Conservation (phyloP, 768 basidiomycete species). For the Russula sp. region DNA sequence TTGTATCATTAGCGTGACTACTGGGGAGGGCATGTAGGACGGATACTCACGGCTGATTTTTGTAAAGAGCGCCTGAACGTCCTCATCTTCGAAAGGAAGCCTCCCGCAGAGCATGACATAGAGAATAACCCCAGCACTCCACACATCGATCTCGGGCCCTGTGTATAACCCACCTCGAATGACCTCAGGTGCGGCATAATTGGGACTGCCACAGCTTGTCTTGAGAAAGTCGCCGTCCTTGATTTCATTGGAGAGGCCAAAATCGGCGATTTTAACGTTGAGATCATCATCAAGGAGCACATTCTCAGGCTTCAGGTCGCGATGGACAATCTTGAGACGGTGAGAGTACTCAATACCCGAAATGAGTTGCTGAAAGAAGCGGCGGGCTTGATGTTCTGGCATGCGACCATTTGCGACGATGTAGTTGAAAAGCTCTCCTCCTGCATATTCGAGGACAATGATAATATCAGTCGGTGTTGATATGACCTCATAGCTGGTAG, state of each 20-base stretch:
- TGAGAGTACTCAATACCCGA: slow-evolving; percentile 97
- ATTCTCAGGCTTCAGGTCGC: slow-evolving; percentile 97
- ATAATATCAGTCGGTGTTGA: slow-evolving; percentile 94
- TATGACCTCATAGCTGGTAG: slow-evolving; percentile 71
- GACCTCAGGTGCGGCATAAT: slow-evolving; percentile 98
- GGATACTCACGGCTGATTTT: slow-evolving; percentile 77
- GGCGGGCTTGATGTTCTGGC: slow-evolving; percentile 77
- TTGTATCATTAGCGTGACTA: slow-evolving; percentile 3
- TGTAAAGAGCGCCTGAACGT: slow-evolving; percentile 85
- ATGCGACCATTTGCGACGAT: slow-evolving; percentile 93
- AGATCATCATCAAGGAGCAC: slow-evolving; percentile 77
- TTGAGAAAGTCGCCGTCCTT: slow-evolving; percentile 94
- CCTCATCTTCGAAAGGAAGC: slow-evolving; percentile 96
- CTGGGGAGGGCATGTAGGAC: not conserved
- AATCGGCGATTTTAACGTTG: slow-evolving; percentile 98
- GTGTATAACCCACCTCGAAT: slow-evolving; percentile 93
- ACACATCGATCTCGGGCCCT: slow-evolving; percentile 97
- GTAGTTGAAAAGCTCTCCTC: slow-evolving; percentile 96
- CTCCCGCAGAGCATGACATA: slow-evolving; percentile 96
- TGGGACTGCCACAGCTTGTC: slow-evolving; percentile 96
- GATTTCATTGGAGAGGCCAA: slow-evolving; percentile 93
- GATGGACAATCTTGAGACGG: slow-evolving; percentile 92
- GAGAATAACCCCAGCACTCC: slow-evolving; percentile 98
- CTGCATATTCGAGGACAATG: slow-evolving; percentile 95
- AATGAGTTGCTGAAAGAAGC: slow-evolving; percentile 98